A percentile compares a stretch with the other conserved stretches of the same genome.
Evolutionary conservation across 148 eudicot genomes (phyloP).

Genomic region (Chenopodium quinoa): DNA sequence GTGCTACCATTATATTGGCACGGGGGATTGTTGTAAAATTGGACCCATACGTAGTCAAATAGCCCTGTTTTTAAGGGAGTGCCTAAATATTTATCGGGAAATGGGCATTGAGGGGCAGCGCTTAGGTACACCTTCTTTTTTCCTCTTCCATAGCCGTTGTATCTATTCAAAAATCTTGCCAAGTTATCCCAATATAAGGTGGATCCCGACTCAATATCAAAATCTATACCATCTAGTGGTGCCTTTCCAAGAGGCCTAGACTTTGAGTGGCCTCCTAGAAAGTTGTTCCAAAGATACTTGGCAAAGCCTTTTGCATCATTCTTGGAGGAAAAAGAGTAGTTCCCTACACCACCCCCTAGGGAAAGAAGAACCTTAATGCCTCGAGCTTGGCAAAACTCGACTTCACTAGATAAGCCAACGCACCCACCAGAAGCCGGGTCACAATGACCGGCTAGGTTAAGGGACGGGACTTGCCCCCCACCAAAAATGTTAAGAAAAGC

Average conservation of each 20-base stretch:
- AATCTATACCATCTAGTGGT: slow-evolving; percentile 42
- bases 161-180: slow-evolving; percentile 27
- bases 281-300: slow-evolving; percentile 32
- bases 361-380: slow-evolving; percentile 48
- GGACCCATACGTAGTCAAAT: slow-evolving; percentile 89
- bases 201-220: slow-evolving; percentile 45
- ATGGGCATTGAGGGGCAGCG: slow-evolving; percentile 91
- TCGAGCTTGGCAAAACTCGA: slow-evolving; percentile 35
- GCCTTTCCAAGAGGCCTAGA: slow-evolving; percentile 44
- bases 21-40: slow-evolving; percentile 80
- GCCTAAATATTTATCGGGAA: slow-evolving; percentile 52
- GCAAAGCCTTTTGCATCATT: slow-evolving; percentile 40
- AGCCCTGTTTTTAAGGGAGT: slow-evolving; percentile 53
- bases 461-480: slow-evolving; percentile 40
- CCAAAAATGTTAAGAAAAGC: slow-evolving; percentile 48
- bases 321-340: slow-evolving; percentile 39
- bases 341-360: slow-evolving; percentile 48
- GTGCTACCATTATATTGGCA: slow-evolving; percentile 62
- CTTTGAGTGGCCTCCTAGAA: slow-evolving; percentile 32
- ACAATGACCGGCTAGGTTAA: slow-evolving; percentile 53
- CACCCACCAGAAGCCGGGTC: slow-evolving; percentile 42
- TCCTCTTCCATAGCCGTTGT: slow-evolving; percentile 6
- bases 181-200: slow-evolving; percentile 38
- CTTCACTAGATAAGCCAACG: slow-evolving; percentile 30
- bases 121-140: slow-evolving; percentile 49